These are phyloP conservation scores for Linnemannia elongata DNA, from an alignment of 192 early-diverging fungal species.

Conservation along the genomic window DNA sequence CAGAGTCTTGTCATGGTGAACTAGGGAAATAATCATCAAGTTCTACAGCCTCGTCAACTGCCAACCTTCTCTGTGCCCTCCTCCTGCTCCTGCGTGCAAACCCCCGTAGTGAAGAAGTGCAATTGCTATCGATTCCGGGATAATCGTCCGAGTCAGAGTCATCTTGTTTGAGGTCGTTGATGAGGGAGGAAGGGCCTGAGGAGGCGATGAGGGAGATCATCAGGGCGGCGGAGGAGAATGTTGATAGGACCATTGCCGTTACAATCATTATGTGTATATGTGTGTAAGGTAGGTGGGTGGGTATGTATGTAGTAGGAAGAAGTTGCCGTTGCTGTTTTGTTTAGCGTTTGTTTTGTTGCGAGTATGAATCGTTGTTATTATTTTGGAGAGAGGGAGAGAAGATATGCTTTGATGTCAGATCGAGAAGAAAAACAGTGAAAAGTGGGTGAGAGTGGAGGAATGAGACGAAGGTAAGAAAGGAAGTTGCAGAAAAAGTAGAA, in stretches of 20 bases:
- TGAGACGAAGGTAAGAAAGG: neutral
- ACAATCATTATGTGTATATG: neutral
- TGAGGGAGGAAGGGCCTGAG: neutral
- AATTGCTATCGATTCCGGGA: neutral
- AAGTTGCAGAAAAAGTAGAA: too few relatives aligned
- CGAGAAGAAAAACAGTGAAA: neutral
- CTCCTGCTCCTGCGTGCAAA: neutral
- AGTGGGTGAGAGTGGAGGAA: too few relatives aligned
- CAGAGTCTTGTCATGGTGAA: neutral
- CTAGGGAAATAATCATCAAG: neutral
- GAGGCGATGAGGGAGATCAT: slow-evolving; percentile 1
- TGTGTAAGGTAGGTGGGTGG: neutral
- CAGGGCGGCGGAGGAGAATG: neutral
- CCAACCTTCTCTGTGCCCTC: neutral
- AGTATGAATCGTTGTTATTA: neutral
- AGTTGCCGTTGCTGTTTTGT: neutral
- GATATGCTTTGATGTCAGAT: neutral
- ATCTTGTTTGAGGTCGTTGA: neutral
- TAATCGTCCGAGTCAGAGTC: neutral
- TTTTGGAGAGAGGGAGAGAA: neutral
- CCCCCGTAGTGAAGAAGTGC: neutral
- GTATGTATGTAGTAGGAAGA: neutral
- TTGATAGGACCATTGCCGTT: neutral
- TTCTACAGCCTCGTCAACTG: neutral
- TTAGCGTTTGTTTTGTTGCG: neutral